Evolutionary conservation across 106 monocot species (phyloP).

Genomic region (Gastrodia elata): DNA sequence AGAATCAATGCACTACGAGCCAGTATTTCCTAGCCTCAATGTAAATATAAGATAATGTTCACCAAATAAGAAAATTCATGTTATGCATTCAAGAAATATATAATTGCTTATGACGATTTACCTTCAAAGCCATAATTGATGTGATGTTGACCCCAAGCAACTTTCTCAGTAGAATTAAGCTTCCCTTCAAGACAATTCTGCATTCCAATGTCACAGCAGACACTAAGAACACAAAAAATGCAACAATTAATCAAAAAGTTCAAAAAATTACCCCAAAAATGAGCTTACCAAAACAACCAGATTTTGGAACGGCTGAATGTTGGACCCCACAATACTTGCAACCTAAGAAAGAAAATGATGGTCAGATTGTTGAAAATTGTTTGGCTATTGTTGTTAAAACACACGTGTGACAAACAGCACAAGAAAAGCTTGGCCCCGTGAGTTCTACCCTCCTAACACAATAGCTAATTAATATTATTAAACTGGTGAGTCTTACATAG

Average conservation of each 20-base stretch:
- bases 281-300: slow-evolving; percentile 29
- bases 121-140: slow-evolving; percentile 45
- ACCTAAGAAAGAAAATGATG: slow-evolving; percentile 20
- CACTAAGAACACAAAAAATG: not conserved
- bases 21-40: not conserved
- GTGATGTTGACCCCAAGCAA: slow-evolving; percentile 26
- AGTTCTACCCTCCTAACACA: not conserved
- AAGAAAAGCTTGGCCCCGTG: too few species aligned
- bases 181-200: slow-evolving; percentile 46
- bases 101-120: slow-evolving; percentile 3
- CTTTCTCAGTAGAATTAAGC: slow-evolving; percentile 32
- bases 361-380: not conserved
- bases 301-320: slow-evolving; percentile 54
- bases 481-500: not conserved
- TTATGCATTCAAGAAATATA: not conserved
- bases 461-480: not conserved
- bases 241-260: slow-evolving; percentile 1
- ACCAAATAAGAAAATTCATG: not conserved
- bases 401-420: too few species aligned
- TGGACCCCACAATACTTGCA: slow-evolving; percentile 49
- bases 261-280: not conserved
- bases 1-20: too few species aligned
- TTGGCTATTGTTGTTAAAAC: not conserved
- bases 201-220: not conserved
- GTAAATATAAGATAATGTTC: not conserved